These are phyloP conservation scores for Ilyonectria destructans DNA, from an alignment of 2,329 filamentous ascomycete species.

Conservation along the genomic window DNA sequence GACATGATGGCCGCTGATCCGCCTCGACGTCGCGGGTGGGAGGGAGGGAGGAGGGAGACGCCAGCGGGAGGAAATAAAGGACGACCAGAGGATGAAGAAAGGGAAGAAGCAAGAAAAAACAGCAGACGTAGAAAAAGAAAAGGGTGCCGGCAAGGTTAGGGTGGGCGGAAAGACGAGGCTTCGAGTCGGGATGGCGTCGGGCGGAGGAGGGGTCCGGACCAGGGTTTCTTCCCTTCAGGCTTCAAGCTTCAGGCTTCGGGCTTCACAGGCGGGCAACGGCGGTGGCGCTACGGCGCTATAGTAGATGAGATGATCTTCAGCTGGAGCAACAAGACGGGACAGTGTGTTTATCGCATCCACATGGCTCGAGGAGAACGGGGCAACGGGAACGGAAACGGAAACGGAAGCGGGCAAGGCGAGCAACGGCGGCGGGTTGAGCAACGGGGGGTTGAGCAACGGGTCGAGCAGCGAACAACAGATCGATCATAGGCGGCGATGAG, in stretches of 20 bases:
- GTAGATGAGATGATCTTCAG: background rate
- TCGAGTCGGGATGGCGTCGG: conserved; percentile 27
- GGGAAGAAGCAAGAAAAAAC: conserved; percentile 17
- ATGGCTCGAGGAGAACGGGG: conserved; percentile 19
- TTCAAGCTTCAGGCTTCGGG: background rate
- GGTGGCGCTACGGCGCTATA: background rate
- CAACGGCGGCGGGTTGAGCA: conserved; percentile 3
- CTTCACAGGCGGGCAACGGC: background rate
- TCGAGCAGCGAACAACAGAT: conserved; percentile 5
- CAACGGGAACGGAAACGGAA: background rate
- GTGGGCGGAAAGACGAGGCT: conserved; percentile 26
- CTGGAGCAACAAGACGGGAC: conserved; percentile 7
- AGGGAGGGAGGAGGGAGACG: conserved; percentile 20
- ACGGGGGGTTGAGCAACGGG: conserved; percentile 20
- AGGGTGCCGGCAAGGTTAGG: conserved; percentile 26
- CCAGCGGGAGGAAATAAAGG: conserved; percentile 20
- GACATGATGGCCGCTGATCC: conserved; percentile 56
- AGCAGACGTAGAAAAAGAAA: conserved; percentile 24
- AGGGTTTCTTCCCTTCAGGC: conserved; percentile 10
- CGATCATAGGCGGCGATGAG: conserved; percentile 10
- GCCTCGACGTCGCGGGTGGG: conserved; percentile 30
- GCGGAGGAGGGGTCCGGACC: conserved; percentile 26
- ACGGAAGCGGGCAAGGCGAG: background rate
- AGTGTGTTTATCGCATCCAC: conserved; percentile 27
- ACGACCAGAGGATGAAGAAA: conserved; percentile 12